Percentiles rank a stretch among this genome's conserved stretches.
Evolutionary conservation across 2,329 filamentous ascomycete genomes (phyloP).

Genomic region (Aspergillus transmontanensis): DNA sequence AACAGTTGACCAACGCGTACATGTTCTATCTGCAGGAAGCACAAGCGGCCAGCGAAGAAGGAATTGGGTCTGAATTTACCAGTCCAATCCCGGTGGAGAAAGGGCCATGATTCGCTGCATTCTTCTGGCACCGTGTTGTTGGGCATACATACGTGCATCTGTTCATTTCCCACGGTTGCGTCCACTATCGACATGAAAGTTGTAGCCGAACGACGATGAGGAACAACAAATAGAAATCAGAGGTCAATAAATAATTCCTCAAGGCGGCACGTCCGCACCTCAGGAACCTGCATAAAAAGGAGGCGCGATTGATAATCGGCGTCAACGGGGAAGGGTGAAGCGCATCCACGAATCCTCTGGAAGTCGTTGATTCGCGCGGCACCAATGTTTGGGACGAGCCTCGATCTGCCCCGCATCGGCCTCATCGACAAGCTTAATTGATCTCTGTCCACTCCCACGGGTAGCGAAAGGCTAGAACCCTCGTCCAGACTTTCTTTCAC

Average conservation of each 20-base stretch:
- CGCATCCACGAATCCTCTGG: slow-evolving; percentile 15
- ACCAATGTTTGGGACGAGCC: slow-evolving; percentile 17
- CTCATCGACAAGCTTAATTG: slow-evolving; percentile 24
- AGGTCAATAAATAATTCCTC: background rate
- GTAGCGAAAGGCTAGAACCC: slow-evolving; percentile 7
- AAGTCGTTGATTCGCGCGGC: slow-evolving; percentile 19
- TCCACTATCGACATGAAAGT: slow-evolving; percentile 10
- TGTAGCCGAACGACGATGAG: background rate
- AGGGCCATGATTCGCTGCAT: slow-evolving; percentile 37
- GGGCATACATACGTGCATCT: slow-evolving; percentile 46
- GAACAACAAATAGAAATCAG: background rate
- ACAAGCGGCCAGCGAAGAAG: slow-evolving; percentile 29
- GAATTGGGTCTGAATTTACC: slow-evolving; percentile 16
- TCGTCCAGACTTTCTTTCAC: background rate
- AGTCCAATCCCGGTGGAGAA: slow-evolving; percentile 12
- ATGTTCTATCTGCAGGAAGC: slow-evolving; percentile 25
- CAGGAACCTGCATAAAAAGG: slow-evolving; percentile 22
- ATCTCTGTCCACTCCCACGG: slow-evolving; percentile 13
- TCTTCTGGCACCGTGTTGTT: slow-evolving; percentile 40
- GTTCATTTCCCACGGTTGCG: slow-evolving; percentile 13
- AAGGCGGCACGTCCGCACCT: background rate
- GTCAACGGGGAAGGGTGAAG: slow-evolving; percentile 18
- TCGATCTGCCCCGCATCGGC: slow-evolving; percentile 27
- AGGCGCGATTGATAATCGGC: slow-evolving; percentile 16
- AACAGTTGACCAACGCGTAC: slow-evolving; percentile 5